Conservation (phyloP, 495 filamentous ascomycete species). For the Friedmanniomyces endolithicus region DNA sequence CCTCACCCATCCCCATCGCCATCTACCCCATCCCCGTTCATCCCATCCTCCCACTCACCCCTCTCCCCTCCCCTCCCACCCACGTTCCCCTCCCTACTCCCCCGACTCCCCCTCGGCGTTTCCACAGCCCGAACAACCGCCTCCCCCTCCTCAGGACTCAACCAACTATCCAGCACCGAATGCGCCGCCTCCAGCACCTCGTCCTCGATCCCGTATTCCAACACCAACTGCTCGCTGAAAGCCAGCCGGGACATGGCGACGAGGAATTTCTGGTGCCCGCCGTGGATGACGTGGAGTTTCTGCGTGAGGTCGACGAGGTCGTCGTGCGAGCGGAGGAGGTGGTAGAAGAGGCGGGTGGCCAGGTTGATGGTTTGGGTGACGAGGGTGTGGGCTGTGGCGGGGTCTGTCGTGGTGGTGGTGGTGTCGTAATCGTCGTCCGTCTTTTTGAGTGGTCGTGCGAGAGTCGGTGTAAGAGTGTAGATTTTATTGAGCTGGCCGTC, state of each 20-base stretch:
- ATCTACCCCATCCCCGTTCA: background rate
- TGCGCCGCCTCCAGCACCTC: slow-evolving; percentile 55
- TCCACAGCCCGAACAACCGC: slow-evolving; percentile 46
- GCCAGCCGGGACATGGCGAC: slow-evolving; percentile 55
- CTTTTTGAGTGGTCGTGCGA: too few species aligned
- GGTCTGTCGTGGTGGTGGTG: too few species aligned
- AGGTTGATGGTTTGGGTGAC: slow-evolving; percentile 43
- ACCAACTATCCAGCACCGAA: slow-evolving; percentile 48
- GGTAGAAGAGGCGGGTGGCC: slow-evolving; percentile 48
- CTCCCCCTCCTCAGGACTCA: slow-evolving; percentile 61
- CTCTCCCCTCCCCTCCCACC: background rate
- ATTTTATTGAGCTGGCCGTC: slow-evolving; percentile 50
- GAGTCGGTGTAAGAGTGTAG: slow-evolving; percentile 35
- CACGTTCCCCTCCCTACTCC: background rate
- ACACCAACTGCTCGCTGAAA: slow-evolving; percentile 48
- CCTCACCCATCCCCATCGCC: background rate
- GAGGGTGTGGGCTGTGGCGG: slow-evolving; percentile 11
- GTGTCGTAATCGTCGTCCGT: background rate
- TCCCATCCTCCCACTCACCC: background rate
- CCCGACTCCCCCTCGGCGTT: slow-evolving; percentile 21
- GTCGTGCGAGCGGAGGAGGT: slow-evolving; percentile 39
- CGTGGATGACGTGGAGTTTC: slow-evolving; percentile 44
- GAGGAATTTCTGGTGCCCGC: slow-evolving; percentile 53
- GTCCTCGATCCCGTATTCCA: slow-evolving; percentile 55
- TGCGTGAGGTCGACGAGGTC: slow-evolving; percentile 41